These are phyloP conservation scores for Nicotiana sylvestris DNA, from an alignment of 257 asterid genomes.

Conservation along the genomic window DNA sequence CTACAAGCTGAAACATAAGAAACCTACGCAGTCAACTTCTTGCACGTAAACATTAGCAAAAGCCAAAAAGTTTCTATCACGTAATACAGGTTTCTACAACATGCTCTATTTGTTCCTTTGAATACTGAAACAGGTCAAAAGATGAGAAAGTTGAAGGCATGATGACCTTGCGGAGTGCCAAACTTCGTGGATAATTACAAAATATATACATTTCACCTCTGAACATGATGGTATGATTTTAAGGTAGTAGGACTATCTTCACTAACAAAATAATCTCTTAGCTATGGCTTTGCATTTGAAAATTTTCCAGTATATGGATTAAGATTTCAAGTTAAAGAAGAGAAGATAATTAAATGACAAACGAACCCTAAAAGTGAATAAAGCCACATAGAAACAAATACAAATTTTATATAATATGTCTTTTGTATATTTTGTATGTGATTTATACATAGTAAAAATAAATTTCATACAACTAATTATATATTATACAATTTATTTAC, in stretches of 20 bases:
- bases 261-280: not conserved
- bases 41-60: not conserved
- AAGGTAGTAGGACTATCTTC: not conserved
- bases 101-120: not conserved
- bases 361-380: no score
- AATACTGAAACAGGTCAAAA: not conserved
- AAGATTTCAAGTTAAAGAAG: not conserved
- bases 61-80: not conserved
- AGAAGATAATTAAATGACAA: no score
- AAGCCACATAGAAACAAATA: no score
- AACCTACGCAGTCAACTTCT: not conserved
- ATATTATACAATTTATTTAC: no score
- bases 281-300: not conserved
- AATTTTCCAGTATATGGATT: not conserved
- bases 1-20: not conserved
- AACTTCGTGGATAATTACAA: not conserved
- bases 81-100: not conserved
- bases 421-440: no score
- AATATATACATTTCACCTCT: no score
- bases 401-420: no score
- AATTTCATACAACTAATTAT: no score
- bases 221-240: not conserved
- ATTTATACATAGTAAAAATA: no score
- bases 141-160: not conserved
- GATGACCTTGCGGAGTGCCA: not conserved